phyloP scores from a whole-genome alignment of 2,329 filamentous ascomycete species.

The Zalaria obscura region DNA sequence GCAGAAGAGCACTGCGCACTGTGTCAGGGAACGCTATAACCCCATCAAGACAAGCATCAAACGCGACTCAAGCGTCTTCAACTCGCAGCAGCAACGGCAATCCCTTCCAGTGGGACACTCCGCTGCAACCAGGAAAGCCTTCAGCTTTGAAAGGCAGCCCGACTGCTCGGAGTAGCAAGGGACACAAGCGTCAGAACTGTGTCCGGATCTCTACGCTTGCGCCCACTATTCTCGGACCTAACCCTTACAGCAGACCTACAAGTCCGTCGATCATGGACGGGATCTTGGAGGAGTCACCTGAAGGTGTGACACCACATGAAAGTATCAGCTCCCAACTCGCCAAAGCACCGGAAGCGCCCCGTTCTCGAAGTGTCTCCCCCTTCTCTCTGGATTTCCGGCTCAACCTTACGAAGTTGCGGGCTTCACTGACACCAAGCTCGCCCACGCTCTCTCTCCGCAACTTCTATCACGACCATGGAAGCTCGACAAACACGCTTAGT shows the following conservation, averaged over 20 bases:
- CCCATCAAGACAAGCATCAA: constrained; percentile 22
- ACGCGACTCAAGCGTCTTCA: constrained; percentile 20
- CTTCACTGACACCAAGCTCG: constrained; percentile 26
- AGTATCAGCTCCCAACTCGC: no score
- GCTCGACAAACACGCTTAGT: background rate
- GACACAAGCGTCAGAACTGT: constrained; percentile 28
- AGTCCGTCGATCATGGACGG: constrained; percentile 21
- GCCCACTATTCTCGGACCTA: constrained; percentile 26
- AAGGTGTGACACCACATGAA: background rate
- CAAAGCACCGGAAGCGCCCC: background rate
- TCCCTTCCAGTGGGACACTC: constrained; percentile 30
- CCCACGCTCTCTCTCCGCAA: constrained; percentile 17
- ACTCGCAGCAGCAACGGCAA: constrained; percentile 30
- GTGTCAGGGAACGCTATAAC: constrained; percentile 18
- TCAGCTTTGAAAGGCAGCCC: constrained; percentile 31
- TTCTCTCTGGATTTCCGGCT: constrained; percentile 23
- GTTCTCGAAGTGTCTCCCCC: constrained; percentile 13
- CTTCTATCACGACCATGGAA: background rate
- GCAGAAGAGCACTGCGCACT: constrained; percentile 16
- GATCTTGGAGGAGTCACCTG: constrained; percentile 21
- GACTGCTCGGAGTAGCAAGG: constrained; percentile 22
- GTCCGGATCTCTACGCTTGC: constrained; percentile 29
- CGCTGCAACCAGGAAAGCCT: constrained; percentile 22
- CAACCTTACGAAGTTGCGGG: constrained; percentile 18
- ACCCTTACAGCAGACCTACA: constrained; percentile 15